Percentiles rank a stretch among this genome's conserved stretches.
phyloP scores from a whole-genome alignment of 768 basidiomycete genomes.

The Multifurca ochricompacta region DNA sequence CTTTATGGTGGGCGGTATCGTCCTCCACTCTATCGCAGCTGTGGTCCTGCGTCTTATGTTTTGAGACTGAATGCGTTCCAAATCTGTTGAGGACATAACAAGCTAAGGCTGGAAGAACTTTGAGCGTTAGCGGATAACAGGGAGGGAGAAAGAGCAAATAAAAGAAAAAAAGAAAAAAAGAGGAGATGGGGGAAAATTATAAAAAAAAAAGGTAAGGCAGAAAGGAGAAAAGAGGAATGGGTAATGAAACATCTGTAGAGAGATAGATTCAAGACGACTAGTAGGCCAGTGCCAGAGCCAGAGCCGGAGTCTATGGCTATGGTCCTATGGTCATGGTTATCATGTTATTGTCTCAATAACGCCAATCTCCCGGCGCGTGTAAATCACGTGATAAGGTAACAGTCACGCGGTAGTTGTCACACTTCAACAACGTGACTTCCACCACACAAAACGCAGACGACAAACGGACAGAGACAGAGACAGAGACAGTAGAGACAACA shows the following conservation, averaged over 20 bases:
- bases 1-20: constrained; percentile 21
- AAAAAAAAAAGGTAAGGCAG: background rate
- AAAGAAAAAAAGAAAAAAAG: background rate
- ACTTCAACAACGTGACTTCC: no score
- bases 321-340: no score
- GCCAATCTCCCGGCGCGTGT: constrained; percentile 15
- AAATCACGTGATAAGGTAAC: constrained; percentile 1
- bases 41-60: constrained; percentile 11
- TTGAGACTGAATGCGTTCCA: constrained; percentile 9
- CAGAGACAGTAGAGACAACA: no score
- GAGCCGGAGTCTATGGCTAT: no score
- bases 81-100: constrained; percentile 4
- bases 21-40: constrained; percentile 21
- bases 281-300: constrained; percentile 7
- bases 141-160: constrained; percentile 1
- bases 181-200: no score
- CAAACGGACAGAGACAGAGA: no score
- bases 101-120: background rate
- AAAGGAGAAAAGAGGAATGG: constrained; percentile 2
- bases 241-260: background rate
- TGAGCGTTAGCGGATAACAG: constrained; percentile 10
- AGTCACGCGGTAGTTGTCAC: background rate
- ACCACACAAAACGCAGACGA: no score
- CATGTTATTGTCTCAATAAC: no score
- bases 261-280: background rate